A percentile compares a stretch with the other conserved stretches of the same genome.
Evolutionary conservation across 2,329 filamentous ascomycete species (phyloP).

Genomic region (Colletotrichum cordylinicola): DNA sequence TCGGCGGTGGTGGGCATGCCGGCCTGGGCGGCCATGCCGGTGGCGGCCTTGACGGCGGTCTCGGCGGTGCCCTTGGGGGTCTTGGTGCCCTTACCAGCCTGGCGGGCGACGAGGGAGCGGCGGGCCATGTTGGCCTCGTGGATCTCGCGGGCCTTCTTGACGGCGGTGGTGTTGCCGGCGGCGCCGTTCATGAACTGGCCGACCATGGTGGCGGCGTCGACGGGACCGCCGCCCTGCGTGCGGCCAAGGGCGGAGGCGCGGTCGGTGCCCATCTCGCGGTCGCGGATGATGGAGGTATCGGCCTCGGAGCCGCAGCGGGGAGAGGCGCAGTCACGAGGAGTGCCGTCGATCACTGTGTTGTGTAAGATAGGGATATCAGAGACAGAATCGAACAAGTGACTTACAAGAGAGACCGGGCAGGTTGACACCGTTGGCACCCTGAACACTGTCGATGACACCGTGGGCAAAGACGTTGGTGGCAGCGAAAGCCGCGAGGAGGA

Average conservation of each 20-base stretch:
- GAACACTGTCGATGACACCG: constrained; percentile 60
- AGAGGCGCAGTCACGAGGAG: constrained; percentile 69
- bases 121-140: constrained; percentile 46
- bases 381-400: not conserved
- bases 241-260: constrained; percentile 65
- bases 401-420: constrained; percentile 60
- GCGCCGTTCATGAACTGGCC: constrained; percentile 61
- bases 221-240: constrained; percentile 63
- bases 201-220: constrained; percentile 63
- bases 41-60: constrained; percentile 56
- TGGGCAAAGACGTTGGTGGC: constrained; percentile 58
- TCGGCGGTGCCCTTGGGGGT: constrained; percentile 42
- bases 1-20: constrained; percentile 71
- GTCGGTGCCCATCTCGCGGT: constrained; percentile 58
- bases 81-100: constrained; percentile 18
- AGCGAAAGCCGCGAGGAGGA: constrained; percentile 42
- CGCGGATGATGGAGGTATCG: constrained; percentile 72
- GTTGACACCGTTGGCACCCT: constrained; percentile 65
- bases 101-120: constrained; percentile 16
- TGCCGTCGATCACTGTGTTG: constrained; percentile 63
- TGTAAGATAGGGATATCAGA: not conserved
- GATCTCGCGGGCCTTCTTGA: constrained; percentile 42
- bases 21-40: constrained; percentile 67
- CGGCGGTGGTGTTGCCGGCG: constrained; percentile 40
- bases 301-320: constrained; percentile 68